Conservation (phyloP, 148 eudicot genomes). For the Nepenthes mirabilis region DNA sequence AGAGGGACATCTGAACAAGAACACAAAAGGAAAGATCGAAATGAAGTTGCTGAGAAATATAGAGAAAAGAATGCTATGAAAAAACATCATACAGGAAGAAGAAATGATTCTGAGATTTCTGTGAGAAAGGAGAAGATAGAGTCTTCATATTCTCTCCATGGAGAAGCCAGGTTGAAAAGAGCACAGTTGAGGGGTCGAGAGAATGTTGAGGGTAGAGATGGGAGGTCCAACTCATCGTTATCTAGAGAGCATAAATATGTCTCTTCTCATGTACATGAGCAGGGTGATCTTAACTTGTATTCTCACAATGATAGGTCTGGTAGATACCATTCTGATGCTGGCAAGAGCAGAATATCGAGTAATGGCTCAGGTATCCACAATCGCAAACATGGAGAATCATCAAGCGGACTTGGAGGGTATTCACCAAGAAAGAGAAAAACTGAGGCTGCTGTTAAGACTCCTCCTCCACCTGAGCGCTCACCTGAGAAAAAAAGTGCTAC, state of each 20-base stretch:
- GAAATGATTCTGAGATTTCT: constrained; percentile 22
- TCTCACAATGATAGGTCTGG: constrained; percentile 45
- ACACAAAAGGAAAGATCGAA: constrained; percentile 11
- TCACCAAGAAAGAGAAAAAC: constrained; percentile 93
- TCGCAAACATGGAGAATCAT: constrained; percentile 35
- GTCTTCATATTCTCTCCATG: constrained; percentile 19
- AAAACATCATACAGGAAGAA: constrained; percentile 39
- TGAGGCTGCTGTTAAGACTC: constrained; percentile 73
- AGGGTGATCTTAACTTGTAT: constrained; percentile 26
- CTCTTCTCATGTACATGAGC: constrained; percentile 32
- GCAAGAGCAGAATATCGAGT: constrained; percentile 32
- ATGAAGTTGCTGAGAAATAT: constrained; percentile 36
- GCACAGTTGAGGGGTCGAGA: constrained; percentile 79
- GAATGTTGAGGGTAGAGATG: constrained; percentile 36
- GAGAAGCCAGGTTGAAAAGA: constrained; percentile 45
- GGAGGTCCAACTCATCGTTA: constrained; percentile 51
- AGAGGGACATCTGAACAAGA: constrained; percentile 1
- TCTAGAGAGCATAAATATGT: constrained; percentile 45
- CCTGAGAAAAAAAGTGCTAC: constrained; percentile 64
- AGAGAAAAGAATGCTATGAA: constrained; percentile 26
- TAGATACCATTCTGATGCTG: constrained; percentile 44
- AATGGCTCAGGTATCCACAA: constrained; percentile 52
- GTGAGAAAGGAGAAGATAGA: constrained; percentile 39
- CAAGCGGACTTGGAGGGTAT: constrained; percentile 91
- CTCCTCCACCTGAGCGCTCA: constrained; percentile 67